Evolutionary conservation across 73 alveolate species (phyloP).

Genomic region (Blepharisma stoltei): DNA sequence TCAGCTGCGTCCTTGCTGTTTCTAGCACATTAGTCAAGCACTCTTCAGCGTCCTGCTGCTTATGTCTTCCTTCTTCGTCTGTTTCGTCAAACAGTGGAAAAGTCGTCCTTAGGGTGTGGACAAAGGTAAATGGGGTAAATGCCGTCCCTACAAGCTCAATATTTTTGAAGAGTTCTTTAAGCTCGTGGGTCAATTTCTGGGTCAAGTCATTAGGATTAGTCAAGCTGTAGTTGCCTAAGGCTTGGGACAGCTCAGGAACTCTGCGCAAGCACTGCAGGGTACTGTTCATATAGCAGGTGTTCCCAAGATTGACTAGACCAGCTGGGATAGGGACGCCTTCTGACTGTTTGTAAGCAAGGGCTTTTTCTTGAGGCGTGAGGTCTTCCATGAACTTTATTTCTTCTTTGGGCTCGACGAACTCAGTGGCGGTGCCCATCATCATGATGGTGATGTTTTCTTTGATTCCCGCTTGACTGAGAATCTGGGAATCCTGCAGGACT

Average conservation of each 20-base stretch:
- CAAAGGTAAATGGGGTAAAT: constrained; percentile 65
- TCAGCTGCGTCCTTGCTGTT: constrained; percentile 56
- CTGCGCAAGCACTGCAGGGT: constrained; percentile 87
- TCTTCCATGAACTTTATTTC: constrained; percentile 84
- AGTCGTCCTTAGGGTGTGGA: constrained; percentile 65
- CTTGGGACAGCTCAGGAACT: constrained; percentile 76
- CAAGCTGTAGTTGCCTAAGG: constrained; percentile 49
- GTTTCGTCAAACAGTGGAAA: constrained; percentile 93
- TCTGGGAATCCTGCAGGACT: constrained; percentile 48
- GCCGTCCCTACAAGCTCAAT: constrained; percentile 65
- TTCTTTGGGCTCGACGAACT: constrained; percentile 54
- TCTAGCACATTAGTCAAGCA: constrained; percentile 75
- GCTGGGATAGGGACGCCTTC: constrained; percentile 87
- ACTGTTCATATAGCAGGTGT: constrained; percentile 96
- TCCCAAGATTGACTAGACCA: constrained; percentile 95
- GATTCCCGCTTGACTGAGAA: constrained; percentile 45
- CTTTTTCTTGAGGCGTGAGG: constrained; percentile 90
- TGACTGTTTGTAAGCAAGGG: constrained; percentile 81
- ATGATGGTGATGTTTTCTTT: constrained; percentile 59
- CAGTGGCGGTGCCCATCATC: constrained; percentile 90
- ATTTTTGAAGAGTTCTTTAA: constrained; percentile 64
- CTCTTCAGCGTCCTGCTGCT: constrained; percentile 98
- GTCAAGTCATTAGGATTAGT: constrained; percentile 32
- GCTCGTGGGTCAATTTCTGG: constrained; percentile 52
- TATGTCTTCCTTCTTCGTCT: constrained; percentile 78